Conservation (phyloP, 306 rosid genomes). For the Prunus padus region DNA sequence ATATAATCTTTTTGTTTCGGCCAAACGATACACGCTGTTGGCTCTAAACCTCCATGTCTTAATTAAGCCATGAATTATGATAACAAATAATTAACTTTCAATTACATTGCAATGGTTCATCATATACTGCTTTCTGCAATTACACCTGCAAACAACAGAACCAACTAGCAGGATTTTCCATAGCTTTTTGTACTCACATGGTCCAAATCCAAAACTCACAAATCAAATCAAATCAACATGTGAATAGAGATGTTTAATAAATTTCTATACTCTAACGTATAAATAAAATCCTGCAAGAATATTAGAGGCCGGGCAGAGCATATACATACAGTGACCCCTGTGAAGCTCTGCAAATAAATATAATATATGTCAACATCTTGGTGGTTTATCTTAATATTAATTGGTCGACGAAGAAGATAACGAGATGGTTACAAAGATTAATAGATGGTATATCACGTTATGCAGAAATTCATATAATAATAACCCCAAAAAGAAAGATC, state of each 20-base stretch:
- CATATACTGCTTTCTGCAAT: not conserved
- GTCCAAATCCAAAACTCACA: not conserved
- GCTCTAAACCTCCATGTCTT: not conserved
- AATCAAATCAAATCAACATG: not conserved
- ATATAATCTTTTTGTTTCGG: not conserved
- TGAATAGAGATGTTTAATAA: not conserved
- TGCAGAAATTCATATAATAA: not conserved
- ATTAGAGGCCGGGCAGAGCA: not conserved
- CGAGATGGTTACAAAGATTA: not conserved
- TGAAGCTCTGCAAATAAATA: not conserved
- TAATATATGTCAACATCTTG: slow-evolving; percentile 7
- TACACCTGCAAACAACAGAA: too few relatives aligned
- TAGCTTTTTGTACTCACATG: not conserved
- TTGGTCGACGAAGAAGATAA: not conserved
- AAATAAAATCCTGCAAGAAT: not conserved
- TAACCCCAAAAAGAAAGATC: slow-evolving; percentile 14
- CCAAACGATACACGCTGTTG: not conserved
- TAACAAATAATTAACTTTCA: not conserved
- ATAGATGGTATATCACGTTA: not conserved
- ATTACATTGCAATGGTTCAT: not conserved
- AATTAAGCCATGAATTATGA: not conserved
- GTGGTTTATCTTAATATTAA: not conserved
- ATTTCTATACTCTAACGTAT: not conserved
- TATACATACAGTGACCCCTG: not conserved
- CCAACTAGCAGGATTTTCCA: not conserved